Evolutionary conservation across 2,329 filamentous ascomycete species (phyloP).

Genomic region (Alternaria solani): DNA sequence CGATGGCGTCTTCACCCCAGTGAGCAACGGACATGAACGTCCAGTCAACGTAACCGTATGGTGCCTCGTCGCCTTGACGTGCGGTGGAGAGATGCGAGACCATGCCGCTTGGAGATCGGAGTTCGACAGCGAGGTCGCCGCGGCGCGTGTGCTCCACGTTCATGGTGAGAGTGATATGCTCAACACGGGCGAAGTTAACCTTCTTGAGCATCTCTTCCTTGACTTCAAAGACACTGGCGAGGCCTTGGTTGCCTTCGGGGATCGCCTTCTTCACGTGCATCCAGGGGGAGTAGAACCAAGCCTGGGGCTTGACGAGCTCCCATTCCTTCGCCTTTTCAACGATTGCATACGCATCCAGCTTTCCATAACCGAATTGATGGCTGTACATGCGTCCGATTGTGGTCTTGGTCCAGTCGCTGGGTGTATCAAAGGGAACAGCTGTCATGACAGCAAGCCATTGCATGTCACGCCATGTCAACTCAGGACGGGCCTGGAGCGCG

Average conservation of each 20-base stretch:
- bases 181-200: constrained; percentile 84
- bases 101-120: constrained; percentile 82
- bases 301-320: constrained; percentile 90
- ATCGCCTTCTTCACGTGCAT: constrained; percentile 86
- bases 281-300: constrained; percentile 95
- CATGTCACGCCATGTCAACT: constrained; percentile 91
- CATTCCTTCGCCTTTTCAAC: constrained; percentile 87
- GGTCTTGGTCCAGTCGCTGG: constrained; percentile 84
- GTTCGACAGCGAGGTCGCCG: constrained; percentile 90
- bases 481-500: constrained; percentile 82
- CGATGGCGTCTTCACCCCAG: constrained; percentile 89
- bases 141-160: constrained; percentile 87
- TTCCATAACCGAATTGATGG: constrained; percentile 95
- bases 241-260: constrained; percentile 81
- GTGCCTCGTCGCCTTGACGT: constrained; percentile 72
- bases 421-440: constrained; percentile 79
- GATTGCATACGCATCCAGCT: constrained; percentile 85
- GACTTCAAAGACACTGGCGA: constrained; percentile 82
- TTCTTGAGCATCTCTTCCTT: constrained; percentile 80
- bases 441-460: constrained; percentile 90
- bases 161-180: constrained; percentile 98
- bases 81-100: constrained; percentile 83
- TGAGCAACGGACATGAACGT: constrained; percentile 99
- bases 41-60: constrained; percentile 86
- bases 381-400: constrained; percentile 85